Evolutionary conservation across 192 early-diverging fungal species (phyloP).

Genomic region (Phycomyces blakesleeanus): DNA sequence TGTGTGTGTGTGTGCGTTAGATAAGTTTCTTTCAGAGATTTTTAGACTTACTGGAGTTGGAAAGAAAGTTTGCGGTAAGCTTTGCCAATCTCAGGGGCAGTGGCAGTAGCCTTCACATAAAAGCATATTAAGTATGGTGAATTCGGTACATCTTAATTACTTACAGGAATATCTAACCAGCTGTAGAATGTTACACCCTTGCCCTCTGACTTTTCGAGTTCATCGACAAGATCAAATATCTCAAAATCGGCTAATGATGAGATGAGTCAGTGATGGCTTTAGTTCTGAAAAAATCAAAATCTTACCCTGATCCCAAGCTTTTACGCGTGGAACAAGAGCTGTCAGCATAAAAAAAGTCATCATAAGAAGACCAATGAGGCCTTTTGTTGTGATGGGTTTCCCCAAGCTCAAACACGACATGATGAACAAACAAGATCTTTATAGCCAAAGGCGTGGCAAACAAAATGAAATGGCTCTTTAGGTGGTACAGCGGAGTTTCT

Average conservation of each 20-base stretch:
- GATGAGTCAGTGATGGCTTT: neutral
- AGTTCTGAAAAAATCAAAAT: too few species aligned
- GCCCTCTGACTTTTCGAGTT: slow-evolving; percentile 57
- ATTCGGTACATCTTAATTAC: neutral
- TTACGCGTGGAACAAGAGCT: slow-evolving; percentile 22
- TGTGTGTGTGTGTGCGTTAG: slow-evolving; percentile 2
- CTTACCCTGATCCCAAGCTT: slow-evolving; percentile 35
- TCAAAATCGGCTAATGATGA: slow-evolving; percentile 60
- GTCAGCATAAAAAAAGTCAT: slow-evolving; percentile 18
- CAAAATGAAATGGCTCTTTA: neutral
- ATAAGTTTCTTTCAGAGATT: neutral
- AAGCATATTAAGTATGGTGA: neutral
- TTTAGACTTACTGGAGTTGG: slow-evolving; percentile 55
- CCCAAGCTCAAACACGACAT: slow-evolving; percentile 3
- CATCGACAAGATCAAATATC: slow-evolving; percentile 81
- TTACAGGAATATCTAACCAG: slow-evolving; percentile 37
- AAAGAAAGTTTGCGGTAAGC: slow-evolving; percentile 68
- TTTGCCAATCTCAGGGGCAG: slow-evolving; percentile 53
- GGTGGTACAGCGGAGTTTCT: neutral
- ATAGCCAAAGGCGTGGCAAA: neutral
- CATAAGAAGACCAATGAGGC: slow-evolving; percentile 9
- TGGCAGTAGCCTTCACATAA: slow-evolving; percentile 46
- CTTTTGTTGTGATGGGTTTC: neutral
- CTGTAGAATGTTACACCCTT: slow-evolving; percentile 62
- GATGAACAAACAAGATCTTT: neutral